Conservation (phyloP, 1,139 yeast genomes). For the Arxiozyma slooffiae region DNA sequence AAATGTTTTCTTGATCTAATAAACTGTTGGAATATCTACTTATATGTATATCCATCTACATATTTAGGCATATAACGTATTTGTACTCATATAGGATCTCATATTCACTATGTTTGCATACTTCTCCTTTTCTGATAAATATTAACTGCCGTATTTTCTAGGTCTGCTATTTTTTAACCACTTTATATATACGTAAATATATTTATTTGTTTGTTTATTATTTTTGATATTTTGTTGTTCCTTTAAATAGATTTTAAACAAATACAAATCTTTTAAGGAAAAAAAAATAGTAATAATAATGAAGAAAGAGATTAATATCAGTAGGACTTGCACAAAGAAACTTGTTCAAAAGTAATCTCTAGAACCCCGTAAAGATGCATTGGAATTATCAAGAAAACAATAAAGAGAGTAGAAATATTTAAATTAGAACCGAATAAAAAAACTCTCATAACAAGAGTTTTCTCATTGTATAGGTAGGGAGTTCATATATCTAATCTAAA, state of each 20-base stretch:
- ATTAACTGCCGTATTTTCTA: background rate
- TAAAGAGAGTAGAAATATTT: too few species aligned
- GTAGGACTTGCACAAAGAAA: background rate
- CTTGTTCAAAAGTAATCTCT: too few species aligned
- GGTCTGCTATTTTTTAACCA: background rate
- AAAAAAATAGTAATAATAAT: too few species aligned
- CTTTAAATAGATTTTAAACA: background rate
- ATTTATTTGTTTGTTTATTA: too few species aligned
- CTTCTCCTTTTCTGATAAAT: too few species aligned
- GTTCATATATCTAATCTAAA: background rate
- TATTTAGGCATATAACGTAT: background rate
- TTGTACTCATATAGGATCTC: too few species aligned
- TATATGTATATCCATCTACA: background rate
- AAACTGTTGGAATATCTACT: background rate
- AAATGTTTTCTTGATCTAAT: conserved; percentile 45
- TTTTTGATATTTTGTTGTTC: background rate
- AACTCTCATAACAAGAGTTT: background rate
- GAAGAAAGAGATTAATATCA: too few species aligned
- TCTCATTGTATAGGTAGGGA: background rate
- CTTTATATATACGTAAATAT: too few species aligned
- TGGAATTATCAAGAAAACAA: background rate
- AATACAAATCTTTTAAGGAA: too few species aligned
- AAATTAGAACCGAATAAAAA: background rate
- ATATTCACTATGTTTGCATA: background rate
- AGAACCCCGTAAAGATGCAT: too few species aligned